Conservation (phyloP, 1,284 basidiomycete genomes). For the Rhodotorula sp. region DNA sequence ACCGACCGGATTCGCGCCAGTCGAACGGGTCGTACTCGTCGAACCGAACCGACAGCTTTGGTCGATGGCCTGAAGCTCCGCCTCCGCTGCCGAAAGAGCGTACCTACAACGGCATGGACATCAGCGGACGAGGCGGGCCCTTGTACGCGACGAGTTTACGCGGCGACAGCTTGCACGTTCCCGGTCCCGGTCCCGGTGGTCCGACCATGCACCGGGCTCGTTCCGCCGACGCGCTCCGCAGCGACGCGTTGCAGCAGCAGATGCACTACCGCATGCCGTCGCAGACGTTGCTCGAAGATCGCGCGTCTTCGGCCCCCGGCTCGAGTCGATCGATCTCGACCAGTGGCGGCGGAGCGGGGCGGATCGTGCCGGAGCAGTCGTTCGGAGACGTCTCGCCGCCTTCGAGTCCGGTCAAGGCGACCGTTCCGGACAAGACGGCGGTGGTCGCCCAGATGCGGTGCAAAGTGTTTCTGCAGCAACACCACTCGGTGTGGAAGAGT, state of each 20-base stretch:
- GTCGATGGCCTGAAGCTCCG: conserved; percentile 20
- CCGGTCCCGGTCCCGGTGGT: conserved; percentile 12
- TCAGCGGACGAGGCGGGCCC: conserved; percentile 28
- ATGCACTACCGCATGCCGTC: conserved; percentile 41
- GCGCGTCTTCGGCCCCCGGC: conserved; percentile 16
- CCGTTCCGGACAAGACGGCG: conserved; percentile 16
- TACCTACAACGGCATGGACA: conserved; percentile 30
- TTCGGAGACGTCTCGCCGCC: conserved; percentile 39
- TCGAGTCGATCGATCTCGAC: conserved; percentile 9
- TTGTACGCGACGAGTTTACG: conserved; percentile 24
- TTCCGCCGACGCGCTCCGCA: conserved; percentile 40
- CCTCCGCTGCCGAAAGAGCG: conserved; percentile 33
- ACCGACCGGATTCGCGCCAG: conserved; percentile 6
- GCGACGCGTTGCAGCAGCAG: conserved; percentile 7
- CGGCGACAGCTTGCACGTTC: neutral
- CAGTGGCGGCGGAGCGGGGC: neutral
- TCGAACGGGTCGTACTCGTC: conserved; percentile 27
- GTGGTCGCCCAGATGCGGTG: conserved; percentile 85
- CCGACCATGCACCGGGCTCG: conserved; percentile 34
- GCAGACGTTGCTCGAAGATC: conserved; percentile 32
- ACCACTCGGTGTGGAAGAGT: conserved; percentile 95
- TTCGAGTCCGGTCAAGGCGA: conserved; percentile 25
- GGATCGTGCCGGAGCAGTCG: conserved; percentile 8
- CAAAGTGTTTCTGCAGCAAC: conserved; percentile 94
- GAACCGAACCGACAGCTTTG: conserved; percentile 23